Percentiles rank a stretch among this genome's conserved stretches.
These are phyloP conservation scores for Colletotrichum orchidophilum DNA, from an alignment of 2,329 filamentous ascomycete species.

Conservation along the genomic window DNA sequence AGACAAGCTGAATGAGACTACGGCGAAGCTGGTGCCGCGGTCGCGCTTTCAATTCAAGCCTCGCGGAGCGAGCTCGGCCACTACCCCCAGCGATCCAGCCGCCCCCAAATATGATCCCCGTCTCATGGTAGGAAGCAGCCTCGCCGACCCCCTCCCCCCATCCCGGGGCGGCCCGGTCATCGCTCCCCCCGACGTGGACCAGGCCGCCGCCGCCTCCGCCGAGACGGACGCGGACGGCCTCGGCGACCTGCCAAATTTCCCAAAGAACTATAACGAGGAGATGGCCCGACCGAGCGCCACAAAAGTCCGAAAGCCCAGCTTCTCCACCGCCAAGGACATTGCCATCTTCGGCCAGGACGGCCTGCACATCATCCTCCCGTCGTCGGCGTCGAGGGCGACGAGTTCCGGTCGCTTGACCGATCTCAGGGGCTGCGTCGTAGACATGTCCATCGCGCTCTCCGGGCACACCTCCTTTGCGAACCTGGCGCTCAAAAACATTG, in stretches of 20 bases:
- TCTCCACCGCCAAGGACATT: constrained; percentile 69
- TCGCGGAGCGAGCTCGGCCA: constrained; percentile 34
- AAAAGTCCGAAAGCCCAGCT: constrained; percentile 67
- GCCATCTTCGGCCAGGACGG: constrained; percentile 72
- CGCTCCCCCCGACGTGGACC: neutral
- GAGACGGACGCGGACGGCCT: constrained; percentile 47
- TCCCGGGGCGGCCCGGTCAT: constrained; percentile 32
- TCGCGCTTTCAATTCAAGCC: constrained; percentile 84
- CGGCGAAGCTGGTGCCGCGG: constrained; percentile 74
- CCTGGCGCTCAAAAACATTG: constrained; percentile 73
- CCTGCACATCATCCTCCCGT: constrained; percentile 81
- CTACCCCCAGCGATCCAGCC: constrained; percentile 45
- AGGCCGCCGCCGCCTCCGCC: neutral
- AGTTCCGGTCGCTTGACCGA: constrained; percentile 78
- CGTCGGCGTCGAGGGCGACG: constrained; percentile 75
- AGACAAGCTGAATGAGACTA: constrained; percentile 78
- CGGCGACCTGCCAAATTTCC: constrained; percentile 47
- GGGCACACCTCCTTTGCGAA: constrained; percentile 74
- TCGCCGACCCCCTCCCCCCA: constrained; percentile 32
- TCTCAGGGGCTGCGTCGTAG: constrained; percentile 77
- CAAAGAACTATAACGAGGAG: constrained; percentile 67
- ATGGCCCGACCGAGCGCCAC: constrained; percentile 52
- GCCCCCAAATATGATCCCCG: constrained; percentile 54
- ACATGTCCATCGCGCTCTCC: constrained; percentile 75
- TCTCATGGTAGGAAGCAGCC: constrained; percentile 39